Percentiles rank a stretch among this genome's conserved stretches.
Evolutionary conservation across 2,329 filamentous ascomycete genomes (phyloP).

Genomic region (Colletotrichum paranaense): DNA sequence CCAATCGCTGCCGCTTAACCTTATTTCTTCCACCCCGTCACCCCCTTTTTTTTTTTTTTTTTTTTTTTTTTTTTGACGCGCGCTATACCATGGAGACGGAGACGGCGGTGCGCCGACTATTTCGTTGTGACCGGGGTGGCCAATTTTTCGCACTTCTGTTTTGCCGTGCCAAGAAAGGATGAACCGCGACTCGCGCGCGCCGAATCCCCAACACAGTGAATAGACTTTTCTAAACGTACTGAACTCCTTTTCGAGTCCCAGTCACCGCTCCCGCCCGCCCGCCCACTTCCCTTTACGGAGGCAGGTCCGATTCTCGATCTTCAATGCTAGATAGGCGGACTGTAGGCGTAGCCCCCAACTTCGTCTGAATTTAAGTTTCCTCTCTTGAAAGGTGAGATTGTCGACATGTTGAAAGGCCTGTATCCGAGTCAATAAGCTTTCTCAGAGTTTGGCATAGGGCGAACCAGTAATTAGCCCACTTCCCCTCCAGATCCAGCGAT

Average conservation of each 20-base stretch:
- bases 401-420: background rate
- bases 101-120: slow-evolving; percentile 20
- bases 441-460: background rate
- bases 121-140: background rate
- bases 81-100: background rate
- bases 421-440: background rate
- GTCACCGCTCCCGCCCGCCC: background rate
- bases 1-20: slow-evolving; percentile 18
- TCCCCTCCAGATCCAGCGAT: background rate
- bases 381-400: background rate
- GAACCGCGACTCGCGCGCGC: slow-evolving; percentile 21
- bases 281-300: background rate
- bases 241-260: background rate
- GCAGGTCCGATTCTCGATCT: background rate
- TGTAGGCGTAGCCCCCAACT: background rate
- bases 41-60: too few relatives aligned
- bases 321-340: background rate
- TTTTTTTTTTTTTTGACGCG: background rate
- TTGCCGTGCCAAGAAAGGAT: slow-evolving; percentile 10
- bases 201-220: background rate
- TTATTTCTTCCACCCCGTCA: background rate
- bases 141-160: background rate
- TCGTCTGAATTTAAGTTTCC: background rate
- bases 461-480: background rate
- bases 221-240: background rate